Conservation (phyloP, 2,329 filamentous ascomycete genomes). For the Aspergillus latus region DNA sequence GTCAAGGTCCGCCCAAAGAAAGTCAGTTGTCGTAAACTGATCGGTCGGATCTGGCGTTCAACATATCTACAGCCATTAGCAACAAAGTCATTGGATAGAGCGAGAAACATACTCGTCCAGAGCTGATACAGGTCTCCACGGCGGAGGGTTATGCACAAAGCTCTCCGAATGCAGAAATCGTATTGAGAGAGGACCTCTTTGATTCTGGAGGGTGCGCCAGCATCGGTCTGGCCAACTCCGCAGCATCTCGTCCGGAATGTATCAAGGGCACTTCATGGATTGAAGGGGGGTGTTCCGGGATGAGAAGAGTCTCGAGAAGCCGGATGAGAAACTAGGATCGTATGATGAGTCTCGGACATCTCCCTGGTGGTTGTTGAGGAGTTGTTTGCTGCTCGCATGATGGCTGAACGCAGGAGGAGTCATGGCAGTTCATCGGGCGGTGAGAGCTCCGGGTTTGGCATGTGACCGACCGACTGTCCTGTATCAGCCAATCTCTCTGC, state of each 20-base stretch:
- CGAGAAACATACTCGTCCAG: constrained; percentile 55
- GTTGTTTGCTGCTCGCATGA: constrained; percentile 10
- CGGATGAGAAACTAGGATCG: constrained; percentile 13
- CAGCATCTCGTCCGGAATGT: constrained; percentile 37
- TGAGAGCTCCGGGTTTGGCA: constrained; percentile 19
- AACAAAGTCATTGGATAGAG: neutral
- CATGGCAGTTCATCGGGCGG: constrained; percentile 16
- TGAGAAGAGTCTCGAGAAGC: constrained; percentile 12
- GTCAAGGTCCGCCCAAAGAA: constrained; percentile 95
- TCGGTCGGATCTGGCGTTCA: constrained; percentile 85
- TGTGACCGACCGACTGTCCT: constrained; percentile 12
- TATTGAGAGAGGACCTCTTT: constrained; percentile 22
- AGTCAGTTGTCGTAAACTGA: constrained; percentile 92
- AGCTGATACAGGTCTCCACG: constrained; percentile 59
- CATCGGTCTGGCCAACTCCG: constrained; percentile 35
- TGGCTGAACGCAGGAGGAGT: constrained; percentile 7
- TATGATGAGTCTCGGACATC: constrained; percentile 20
- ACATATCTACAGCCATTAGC: constrained; percentile 70
- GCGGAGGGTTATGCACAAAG: constrained; percentile 44
- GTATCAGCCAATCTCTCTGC: neutral
- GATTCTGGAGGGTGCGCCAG: constrained; percentile 30
- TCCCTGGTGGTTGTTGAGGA: constrained; percentile 4
- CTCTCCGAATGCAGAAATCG: constrained; percentile 29
- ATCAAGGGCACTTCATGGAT: constrained; percentile 19
- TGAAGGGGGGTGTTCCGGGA: constrained; percentile 2